These are phyloP conservation scores for Psilocybe cubensis DNA, from an alignment of 768 basidiomycete species.

Conservation along the genomic window DNA sequence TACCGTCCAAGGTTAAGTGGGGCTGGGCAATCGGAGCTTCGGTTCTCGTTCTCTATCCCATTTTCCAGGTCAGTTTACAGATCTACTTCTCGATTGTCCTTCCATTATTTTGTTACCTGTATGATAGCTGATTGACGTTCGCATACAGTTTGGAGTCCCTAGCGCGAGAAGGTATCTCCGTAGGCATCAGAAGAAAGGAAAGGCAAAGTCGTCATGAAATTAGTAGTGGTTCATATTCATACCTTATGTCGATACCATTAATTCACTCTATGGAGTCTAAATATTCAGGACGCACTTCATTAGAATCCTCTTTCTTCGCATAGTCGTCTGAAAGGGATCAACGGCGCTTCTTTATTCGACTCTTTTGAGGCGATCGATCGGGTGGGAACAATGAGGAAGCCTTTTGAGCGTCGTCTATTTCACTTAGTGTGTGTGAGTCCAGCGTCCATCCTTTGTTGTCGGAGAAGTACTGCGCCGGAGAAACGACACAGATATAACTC, in stretches of 20 bases:
- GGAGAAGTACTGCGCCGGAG: constrained; percentile 13
- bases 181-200: constrained; percentile 38
- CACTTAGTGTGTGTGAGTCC: constrained; percentile 7
- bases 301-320: background rate
- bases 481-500: background rate
- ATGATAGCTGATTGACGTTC: constrained; percentile 22
- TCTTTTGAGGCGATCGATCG: constrained; percentile 17
- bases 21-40: constrained; percentile 64
- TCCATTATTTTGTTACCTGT: constrained; percentile 12
- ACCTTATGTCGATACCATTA: constrained; percentile 3
- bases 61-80: constrained; percentile 55
- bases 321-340: background rate
- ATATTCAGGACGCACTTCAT: background rate
- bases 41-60: constrained; percentile 73
- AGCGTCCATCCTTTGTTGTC: constrained; percentile 22
- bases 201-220: constrained; percentile 36
- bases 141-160: constrained; percentile 66
- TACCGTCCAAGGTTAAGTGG: constrained; percentile 65
- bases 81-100: constrained; percentile 12
- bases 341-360: constrained; percentile 6
- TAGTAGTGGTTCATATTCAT: constrained; percentile 2
- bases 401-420: constrained; percentile 6
- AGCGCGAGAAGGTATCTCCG: constrained; percentile 56
- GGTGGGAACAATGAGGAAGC: constrained; percentile 15
- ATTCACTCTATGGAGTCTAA: constrained; percentile 5